Conservation (phyloP, 371 early-diverging fungal species). For the Batkoa obscura region DNA sequence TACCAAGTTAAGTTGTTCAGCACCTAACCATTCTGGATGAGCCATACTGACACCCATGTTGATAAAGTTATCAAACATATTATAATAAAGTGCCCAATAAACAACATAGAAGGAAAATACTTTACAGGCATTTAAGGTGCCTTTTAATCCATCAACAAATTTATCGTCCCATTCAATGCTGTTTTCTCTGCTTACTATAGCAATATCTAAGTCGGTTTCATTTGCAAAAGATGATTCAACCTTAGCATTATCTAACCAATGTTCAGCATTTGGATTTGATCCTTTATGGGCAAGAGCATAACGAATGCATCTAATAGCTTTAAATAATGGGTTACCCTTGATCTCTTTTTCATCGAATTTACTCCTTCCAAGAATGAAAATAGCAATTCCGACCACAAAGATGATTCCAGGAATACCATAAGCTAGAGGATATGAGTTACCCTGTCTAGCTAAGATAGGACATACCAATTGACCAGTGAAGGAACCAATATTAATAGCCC, state of each 20-base stretch:
- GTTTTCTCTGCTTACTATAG: constrained; percentile 11
- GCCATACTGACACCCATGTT: constrained; percentile 49
- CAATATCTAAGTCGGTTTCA: constrained; percentile 9
- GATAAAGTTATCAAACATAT: constrained; percentile 55
- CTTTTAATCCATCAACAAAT: constrained; percentile 49
- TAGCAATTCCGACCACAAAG: constrained; percentile 34
- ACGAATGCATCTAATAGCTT: constrained; percentile 21
- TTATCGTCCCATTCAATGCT: constrained; percentile 36
- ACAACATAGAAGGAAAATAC: constrained; percentile 51
- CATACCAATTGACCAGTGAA: constrained; percentile 10
- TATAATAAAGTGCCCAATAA: constrained; percentile 58
- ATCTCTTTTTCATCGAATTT: constrained; percentile 36
- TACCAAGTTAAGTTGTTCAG: constrained; percentile 18
- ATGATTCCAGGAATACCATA: constrained; percentile 47
- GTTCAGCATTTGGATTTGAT: constrained; percentile 11
- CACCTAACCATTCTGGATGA: constrained; percentile 27
- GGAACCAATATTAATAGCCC: constrained; percentile 62
- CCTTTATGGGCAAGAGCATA: constrained; percentile 32
- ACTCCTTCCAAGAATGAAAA: constrained; percentile 33
- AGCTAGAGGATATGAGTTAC: constrained; percentile 18
- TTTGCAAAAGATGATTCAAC: constrained; percentile 4
- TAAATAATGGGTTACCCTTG: constrained; percentile 32
- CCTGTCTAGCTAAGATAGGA: constrained; percentile 14
- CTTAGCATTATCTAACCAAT: constrained; percentile 25
- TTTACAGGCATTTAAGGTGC: constrained; percentile 39